phyloP scores from a whole-genome alignment of 768 basidiomycete genomes.

The Lentinula detonsa region DNA sequence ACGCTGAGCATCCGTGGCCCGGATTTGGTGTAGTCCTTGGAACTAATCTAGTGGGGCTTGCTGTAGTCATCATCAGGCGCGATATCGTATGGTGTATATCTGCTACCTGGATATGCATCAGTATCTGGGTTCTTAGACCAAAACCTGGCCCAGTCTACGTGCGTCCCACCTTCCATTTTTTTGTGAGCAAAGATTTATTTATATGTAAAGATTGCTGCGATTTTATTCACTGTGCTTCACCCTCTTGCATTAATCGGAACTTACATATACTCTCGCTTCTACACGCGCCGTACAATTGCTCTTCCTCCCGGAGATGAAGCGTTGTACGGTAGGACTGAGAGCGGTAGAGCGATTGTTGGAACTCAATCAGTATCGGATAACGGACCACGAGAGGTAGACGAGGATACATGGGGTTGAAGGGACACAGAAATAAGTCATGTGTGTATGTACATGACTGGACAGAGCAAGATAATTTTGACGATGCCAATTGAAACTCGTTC shows the following conservation, averaged over 20 bases:
- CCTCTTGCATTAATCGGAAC: conserved; percentile 2
- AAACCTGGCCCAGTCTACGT: conserved; percentile 66
- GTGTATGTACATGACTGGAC: background rate
- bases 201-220: background rate
- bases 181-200: no score
- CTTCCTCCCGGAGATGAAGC: background rate
- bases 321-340: background rate
- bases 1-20: conserved; percentile 58
- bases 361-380: background rate
- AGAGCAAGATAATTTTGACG: no score
- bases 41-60: conserved; percentile 53
- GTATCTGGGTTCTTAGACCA: conserved; percentile 53
- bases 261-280: background rate
- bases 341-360: background rate
- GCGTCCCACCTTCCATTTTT: conserved; percentile 18
- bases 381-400: conserved; percentile 5
- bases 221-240: conserved; percentile 6
- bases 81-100: conserved; percentile 76
- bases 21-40: conserved; percentile 65
- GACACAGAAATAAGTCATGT: background rate
- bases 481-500: no score
- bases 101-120: conserved; percentile 67
- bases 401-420: background rate
- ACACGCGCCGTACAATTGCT: background rate
- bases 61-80: conserved; percentile 48